Evolutionary conservation across 2,329 filamentous ascomycete species (phyloP), one percentile per base, ranked within the genome.

Genomic region (Neoascochyta sp.): DNA sequence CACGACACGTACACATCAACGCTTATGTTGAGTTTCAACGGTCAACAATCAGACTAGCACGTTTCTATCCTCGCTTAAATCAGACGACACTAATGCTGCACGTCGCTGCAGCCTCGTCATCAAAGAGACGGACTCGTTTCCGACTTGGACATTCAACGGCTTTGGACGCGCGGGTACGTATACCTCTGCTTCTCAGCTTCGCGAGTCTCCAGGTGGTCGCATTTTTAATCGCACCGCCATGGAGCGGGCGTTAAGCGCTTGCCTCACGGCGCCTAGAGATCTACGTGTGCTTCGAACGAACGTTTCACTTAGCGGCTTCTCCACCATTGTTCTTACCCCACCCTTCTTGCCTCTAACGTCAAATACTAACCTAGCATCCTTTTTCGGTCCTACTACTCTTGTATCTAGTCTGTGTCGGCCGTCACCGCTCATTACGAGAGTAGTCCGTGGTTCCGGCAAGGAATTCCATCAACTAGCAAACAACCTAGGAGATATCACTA

Each of bases 41-140:
- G 43, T 39, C 33, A 41, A 34, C 43, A 29, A 26, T 47, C 41
- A 36, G 45, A 37, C 42, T 40, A 44, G 37, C 32, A 35, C 36
- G 32, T 39, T 45, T 24, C 39, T 40, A 32, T 35, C 22, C 45
- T 52, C 47, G 47, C 49, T 49, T 52, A 52, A 33, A 30, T 29
- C 23, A 33, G 32, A 45, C 38, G 41, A 47, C 31, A 45, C 49
- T 51, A 51, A 47, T 21, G 41, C 47, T 39, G 49, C 49, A 49
- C 47, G 45, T 41, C 44, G 41, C 49, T 52, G 49, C 47, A 46
- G 39, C 38, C 32, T 44, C 27, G 39, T 34, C 39, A 39, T 39
- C 18, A 33, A 32, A 40, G n/a, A 36, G 34, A 45, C 45, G 45
- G 45, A 47, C 35, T 37, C 32, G 45, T 32, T 51, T 50, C 47